Evolutionary conservation across 2,329 filamentous ascomycete genomes (phyloP), one percentile per base, ranked within the genome.

Genomic region (Zymoseptoria ardabiliae): DNA sequence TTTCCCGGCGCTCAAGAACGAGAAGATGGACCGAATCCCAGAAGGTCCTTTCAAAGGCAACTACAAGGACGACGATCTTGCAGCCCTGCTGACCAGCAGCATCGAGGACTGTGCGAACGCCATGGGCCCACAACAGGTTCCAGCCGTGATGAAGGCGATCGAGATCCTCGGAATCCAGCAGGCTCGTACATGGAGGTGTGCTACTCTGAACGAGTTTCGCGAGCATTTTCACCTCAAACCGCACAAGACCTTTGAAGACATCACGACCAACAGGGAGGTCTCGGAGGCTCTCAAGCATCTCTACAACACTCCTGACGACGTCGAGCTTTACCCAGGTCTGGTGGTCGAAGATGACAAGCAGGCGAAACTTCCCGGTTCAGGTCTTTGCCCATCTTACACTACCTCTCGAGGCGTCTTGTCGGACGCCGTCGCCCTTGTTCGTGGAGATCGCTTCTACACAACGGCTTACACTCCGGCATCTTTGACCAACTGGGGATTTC

Each of bases 241-340:
- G 20, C 80, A 87, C 68, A 71, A 78, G 23, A 80, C 71, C 0
- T 87, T 87, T 66, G 77, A 77, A 56, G 82, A 85, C 50, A 83
- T 88, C 67, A 86, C 82, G 64, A 73, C 76, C 1, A 77, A 87
- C 63, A 74, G 76, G 1, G 77, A 83, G n/a, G 80, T 87, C 28
- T 79, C 80, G 1, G 74, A 79, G 25, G 74, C 78, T 7, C 76
- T 88, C 3, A 79, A 82, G 61, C 77, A 82, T 63, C 74, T 88
- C 11, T 88, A 88, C 71, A 78, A 81, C 21, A 78, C 85, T 53
- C 84, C 85, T 7, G 85, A 88, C 63, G 82, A 81, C 69, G 83
- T 90, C 11, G 87, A 90, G 68, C 76, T 89, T 5, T 89, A 89
- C 67, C 86, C 86, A 0, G 87, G 87, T 9, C 73, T 89, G 1